A percentile compares a stretch with the other conserved stretches of the same genome.
Evolutionary conservation across 2,329 filamentous ascomycete genomes (phyloP).

Genomic region (Phyllosticta ampelicida): DNA sequence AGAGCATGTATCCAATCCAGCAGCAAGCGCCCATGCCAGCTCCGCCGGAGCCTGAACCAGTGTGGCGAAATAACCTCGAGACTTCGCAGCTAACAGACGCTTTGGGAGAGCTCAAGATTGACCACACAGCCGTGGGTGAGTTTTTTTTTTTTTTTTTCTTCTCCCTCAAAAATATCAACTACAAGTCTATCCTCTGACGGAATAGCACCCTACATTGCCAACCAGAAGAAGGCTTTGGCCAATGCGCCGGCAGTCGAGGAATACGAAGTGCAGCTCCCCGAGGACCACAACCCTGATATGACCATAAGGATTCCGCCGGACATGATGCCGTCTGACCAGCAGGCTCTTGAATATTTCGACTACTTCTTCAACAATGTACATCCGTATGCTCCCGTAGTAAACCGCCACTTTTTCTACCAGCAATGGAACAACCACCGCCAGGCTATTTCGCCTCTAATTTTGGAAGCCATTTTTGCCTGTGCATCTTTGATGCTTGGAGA

Average conservation of each 20-base stretch:
- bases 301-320: constrained; percentile 84
- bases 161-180: constrained; percentile 9
- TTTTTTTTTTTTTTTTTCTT: too few relatives aligned
- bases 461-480: constrained; percentile 88
- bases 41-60: constrained; percentile 40
- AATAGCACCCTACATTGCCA: constrained; percentile 72
- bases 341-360: constrained; percentile 73
- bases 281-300: constrained; percentile 56
- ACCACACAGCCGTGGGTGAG: constrained; percentile 76
- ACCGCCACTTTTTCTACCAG: constrained; percentile 70
- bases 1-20: constrained; percentile 23
- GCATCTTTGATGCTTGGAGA: constrained; percentile 75
- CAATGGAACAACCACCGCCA: constrained; percentile 78
- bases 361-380: constrained; percentile 87
- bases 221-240: constrained; percentile 45
- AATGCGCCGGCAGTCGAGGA: constrained; percentile 59
- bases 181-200: constrained; percentile 12
- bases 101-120: constrained; percentile 76
- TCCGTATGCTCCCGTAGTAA: constrained; percentile 83
- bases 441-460: constrained; percentile 77
- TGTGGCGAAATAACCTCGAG: constrained; percentile 32
- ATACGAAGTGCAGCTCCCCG: constrained; percentile 58
- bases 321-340: constrained; percentile 82
- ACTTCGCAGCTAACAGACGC: constrained; percentile 62
- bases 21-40: constrained; percentile 22